phyloP scores from a whole-genome alignment of 2,329 filamentous ascomycete genomes.

The Proliferodiscus dingleyae region DNA sequence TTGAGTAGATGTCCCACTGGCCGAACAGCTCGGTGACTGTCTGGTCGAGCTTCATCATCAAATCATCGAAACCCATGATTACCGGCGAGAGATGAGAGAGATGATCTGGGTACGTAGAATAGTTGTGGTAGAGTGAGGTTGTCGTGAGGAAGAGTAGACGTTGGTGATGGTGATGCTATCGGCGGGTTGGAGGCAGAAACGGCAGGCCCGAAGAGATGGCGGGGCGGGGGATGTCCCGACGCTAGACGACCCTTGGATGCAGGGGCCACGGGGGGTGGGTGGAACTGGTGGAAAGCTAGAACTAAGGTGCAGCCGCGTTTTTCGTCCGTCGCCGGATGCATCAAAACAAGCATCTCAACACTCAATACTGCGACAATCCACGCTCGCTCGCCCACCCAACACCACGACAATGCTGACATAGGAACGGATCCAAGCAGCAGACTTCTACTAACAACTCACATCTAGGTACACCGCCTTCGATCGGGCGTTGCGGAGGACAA shows the following conservation, averaged over 20 bases:
- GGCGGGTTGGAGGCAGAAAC: background rate
- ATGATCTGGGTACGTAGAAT: background rate
- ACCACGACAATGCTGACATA: conserved; percentile 21
- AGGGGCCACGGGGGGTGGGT: background rate
- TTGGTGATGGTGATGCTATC: background rate
- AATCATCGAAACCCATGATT: conserved; percentile 38
- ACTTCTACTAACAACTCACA: conserved; percentile 29
- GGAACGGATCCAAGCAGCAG: conserved; percentile 3
- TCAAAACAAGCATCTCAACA: conserved; percentile 12
- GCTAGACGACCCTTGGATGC: background rate
- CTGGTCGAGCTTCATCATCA: conserved; percentile 66
- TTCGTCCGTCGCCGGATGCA: background rate
- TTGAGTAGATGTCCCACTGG: conserved; percentile 81
- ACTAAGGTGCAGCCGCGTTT: too few relatives aligned
- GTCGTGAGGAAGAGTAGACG: background rate
- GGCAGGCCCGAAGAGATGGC: background rate
- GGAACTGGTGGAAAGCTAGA: too few relatives aligned
- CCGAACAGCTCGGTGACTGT: conserved; percentile 63
- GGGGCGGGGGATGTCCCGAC: background rate
- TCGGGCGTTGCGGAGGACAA: background rate
- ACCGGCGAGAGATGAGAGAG: background rate
- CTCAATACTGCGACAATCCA: too few relatives aligned
- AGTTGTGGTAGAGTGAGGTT: background rate
- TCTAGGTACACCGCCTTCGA: conserved; percentile 12
- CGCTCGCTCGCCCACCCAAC: conserved; percentile 6